Percentiles rank a stretch among this genome's conserved stretches.
phyloP scores from a whole-genome alignment of 2,329 filamentous ascomycete genomes.

The Arthrobotrys conoides region DNA sequence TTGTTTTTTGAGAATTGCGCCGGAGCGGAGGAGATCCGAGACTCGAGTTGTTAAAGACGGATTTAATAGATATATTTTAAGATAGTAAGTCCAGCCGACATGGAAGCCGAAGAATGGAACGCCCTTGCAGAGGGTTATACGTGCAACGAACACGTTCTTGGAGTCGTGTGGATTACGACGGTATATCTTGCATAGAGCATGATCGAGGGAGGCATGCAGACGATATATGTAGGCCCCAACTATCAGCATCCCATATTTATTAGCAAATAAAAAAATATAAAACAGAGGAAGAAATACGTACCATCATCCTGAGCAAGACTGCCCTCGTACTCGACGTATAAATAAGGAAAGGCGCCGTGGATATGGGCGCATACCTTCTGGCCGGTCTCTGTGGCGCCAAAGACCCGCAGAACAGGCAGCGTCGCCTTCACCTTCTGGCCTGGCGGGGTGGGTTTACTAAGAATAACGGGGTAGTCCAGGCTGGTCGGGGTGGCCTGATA shows the following conservation, averaged over 20 bases:
- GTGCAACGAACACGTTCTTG: slow-evolving; percentile 81
- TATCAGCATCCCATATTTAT: slow-evolving; percentile 65
- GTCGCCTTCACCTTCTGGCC: slow-evolving; percentile 75
- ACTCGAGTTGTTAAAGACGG: slow-evolving; percentile 88
- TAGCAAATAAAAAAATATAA: slow-evolving; percentile 29
- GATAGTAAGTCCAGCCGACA: slow-evolving; percentile 89
- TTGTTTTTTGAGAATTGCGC: slow-evolving; percentile 83
- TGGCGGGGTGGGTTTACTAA: slow-evolving; percentile 75
- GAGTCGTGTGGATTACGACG: slow-evolving; percentile 80
- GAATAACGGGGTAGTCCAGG: slow-evolving; percentile 73
- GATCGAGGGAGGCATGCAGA: slow-evolving; percentile 89
- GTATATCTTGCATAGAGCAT: slow-evolving; percentile 88
- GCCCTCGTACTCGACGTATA: slow-evolving; percentile 90
- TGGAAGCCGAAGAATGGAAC: slow-evolving; percentile 96
- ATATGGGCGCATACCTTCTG: slow-evolving; percentile 97
- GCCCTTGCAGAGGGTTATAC: slow-evolving; percentile 92
- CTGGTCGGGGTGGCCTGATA: slow-evolving; percentile 85
- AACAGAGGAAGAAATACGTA: slow-evolving; percentile 65
- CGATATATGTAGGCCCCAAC: slow-evolving; percentile 82
- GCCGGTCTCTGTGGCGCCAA: slow-evolving; percentile 92
- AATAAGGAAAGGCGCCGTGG: slow-evolving; percentile 93
- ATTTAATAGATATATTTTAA: slow-evolving; percentile 95
- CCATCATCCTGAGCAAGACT: slow-evolving; percentile 77
- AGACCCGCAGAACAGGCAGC: slow-evolving; percentile 88
- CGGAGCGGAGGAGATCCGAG: slow-evolving; percentile 87